phyloP scores from a whole-genome alignment of 208 protist genomes.

The Leishmania gerbilli region DNA sequence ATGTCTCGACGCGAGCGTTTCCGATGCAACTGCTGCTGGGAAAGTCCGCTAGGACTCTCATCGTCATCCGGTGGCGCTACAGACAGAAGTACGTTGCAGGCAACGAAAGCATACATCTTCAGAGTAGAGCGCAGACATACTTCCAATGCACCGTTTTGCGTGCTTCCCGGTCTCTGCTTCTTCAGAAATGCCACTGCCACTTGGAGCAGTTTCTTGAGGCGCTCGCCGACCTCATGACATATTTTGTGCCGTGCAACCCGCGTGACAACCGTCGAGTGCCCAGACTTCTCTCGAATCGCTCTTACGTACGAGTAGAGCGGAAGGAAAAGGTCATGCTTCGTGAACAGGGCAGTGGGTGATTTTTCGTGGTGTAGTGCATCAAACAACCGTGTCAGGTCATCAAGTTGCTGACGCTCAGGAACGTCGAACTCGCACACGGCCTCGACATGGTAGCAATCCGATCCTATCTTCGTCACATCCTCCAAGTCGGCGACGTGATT shows the following conservation, averaged over 20 bases:
- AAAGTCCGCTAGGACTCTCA: slow-evolving; percentile 15
- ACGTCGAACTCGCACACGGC: slow-evolving; percentile 73
- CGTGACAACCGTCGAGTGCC: slow-evolving; percentile 34
- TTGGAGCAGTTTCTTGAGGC: slow-evolving; percentile 84
- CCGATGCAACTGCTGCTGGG: slow-evolving; percentile 39
- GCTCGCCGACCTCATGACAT: slow-evolving; percentile 85
- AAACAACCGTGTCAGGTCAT: slow-evolving; percentile 81
- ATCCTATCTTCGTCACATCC: slow-evolving; percentile 37
- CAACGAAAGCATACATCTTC: slow-evolving; percentile 85
- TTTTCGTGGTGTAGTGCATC: slow-evolving; percentile 81
- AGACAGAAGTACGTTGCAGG: slow-evolving; percentile 74
- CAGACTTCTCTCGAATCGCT: slow-evolving; percentile 49
- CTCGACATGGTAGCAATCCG: slow-evolving; percentile 61
- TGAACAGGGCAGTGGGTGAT: slow-evolving; percentile 81
- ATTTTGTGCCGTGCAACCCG: slow-evolving; percentile 82
- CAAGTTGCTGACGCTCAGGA: slow-evolving; percentile 67
- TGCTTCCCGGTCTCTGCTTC: slow-evolving; percentile 24
- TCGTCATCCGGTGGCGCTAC: slow-evolving; percentile 60
- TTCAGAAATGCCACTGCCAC: slow-evolving; percentile 69
- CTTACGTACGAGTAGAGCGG: slow-evolving; percentile 79
- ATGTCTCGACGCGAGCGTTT: slow-evolving; percentile 41
- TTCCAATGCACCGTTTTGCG: slow-evolving; percentile 43
- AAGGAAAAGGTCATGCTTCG: slow-evolving; percentile 68
- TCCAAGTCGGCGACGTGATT: slow-evolving; percentile 61
- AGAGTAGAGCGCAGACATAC: slow-evolving; percentile 81